A percentile compares a stretch with the other conserved stretches of the same genome.
phyloP scores from a whole-genome alignment of 164 flowering plant species.

The Magnolia kwangsiensis region DNA sequence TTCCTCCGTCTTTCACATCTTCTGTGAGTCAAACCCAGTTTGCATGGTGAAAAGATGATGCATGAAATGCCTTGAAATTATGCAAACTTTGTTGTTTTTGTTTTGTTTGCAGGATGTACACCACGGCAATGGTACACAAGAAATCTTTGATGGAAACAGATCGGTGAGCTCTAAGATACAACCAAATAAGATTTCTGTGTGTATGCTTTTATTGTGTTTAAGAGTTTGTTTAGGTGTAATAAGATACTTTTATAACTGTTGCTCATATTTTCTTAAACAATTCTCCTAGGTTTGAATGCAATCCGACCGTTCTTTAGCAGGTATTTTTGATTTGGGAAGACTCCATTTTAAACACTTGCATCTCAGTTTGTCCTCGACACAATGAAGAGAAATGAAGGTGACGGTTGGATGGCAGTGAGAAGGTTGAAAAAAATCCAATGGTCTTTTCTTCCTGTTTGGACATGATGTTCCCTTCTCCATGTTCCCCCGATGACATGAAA shows the following conservation, averaged over 20 bases:
- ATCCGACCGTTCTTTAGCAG: neutral
- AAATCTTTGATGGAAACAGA: slow-evolving; percentile 77
- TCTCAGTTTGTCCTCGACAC: too few species aligned
- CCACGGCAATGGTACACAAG: slow-evolving; percentile 99
- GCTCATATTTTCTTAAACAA: neutral
- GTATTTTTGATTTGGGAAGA: neutral
- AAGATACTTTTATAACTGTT: neutral
- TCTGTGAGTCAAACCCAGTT: too few species aligned
- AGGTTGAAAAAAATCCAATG: too few species aligned
- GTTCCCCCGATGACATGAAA: too few species aligned
- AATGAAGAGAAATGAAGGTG: too few species aligned
- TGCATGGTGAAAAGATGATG: neutral
- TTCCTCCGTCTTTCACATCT: neutral
- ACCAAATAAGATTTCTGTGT: neutral
- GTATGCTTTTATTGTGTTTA: neutral
- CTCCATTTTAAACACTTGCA: too few species aligned
- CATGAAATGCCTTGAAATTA: neutral
- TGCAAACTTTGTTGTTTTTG: neutral
- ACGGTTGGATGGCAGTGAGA: too few species aligned
- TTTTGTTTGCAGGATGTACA: slow-evolving; percentile 78
- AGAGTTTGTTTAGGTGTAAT: neutral
- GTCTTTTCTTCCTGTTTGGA: too few species aligned
- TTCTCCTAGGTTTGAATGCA: neutral
- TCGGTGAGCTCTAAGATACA: slow-evolving; percentile 56
- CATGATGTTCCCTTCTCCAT: too few species aligned